phyloP scores from a whole-genome alignment of 768 basidiomycete genomes.

The Tylopilus cervinicoccineus region DNA sequence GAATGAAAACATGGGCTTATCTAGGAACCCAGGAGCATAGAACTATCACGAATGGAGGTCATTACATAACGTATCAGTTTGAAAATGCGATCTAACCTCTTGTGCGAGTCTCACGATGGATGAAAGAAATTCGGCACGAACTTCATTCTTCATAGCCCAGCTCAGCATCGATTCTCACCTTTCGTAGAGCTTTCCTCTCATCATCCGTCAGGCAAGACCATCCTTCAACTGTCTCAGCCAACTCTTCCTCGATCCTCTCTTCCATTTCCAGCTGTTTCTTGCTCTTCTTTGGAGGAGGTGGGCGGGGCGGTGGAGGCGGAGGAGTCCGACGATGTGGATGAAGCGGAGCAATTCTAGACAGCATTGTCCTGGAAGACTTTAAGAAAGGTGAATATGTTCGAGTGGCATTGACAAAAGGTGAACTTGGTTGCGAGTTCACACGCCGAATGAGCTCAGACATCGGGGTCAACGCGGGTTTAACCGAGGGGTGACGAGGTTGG shows the following conservation, averaged over 20 bases:
- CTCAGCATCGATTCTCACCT: constrained; percentile 61
- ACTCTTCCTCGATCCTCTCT: constrained; percentile 78
- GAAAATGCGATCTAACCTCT: neutral
- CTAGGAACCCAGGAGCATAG: neutral
- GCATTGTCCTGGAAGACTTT: constrained; percentile 58
- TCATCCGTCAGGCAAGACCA: constrained; percentile 42
- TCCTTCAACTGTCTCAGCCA: constrained; percentile 69
- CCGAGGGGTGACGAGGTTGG: constrained; percentile 34
- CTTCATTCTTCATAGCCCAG: constrained; percentile 47
- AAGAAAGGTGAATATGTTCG: constrained; percentile 57
- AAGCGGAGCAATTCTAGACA: constrained; percentile 70
- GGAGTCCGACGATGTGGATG: constrained; percentile 72
- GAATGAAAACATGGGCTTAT: neutral
- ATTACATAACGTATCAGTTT: constrained; percentile 3
- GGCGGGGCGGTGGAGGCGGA: constrained; percentile 67
- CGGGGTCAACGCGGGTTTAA: constrained; percentile 53
- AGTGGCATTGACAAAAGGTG: constrained; percentile 37
- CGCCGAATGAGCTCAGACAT: constrained; percentile 77
- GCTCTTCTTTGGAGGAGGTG: constrained; percentile 70
- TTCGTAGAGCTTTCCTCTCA: constrained; percentile 50
- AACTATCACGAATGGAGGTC: neutral
- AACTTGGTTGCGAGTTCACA: constrained; percentile 62
- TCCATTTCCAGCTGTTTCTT: constrained; percentile 76
- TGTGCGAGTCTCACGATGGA: neutral
- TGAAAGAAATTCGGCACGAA: neutral